phyloP scores from a whole-genome alignment of 2,329 filamentous ascomycete species.

The Fusarium siculi region DNA sequence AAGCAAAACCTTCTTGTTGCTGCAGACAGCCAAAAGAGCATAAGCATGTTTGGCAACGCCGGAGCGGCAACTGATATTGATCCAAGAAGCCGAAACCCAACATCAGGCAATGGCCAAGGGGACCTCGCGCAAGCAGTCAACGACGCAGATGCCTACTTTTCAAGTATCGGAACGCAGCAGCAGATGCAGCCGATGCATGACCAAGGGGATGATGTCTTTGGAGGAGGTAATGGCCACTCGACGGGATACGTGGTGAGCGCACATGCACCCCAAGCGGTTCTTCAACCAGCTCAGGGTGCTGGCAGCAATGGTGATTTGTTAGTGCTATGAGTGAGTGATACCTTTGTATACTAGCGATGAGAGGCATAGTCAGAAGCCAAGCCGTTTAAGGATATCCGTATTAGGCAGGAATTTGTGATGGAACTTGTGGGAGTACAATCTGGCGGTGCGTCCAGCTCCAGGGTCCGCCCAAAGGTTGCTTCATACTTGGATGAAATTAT shows the following conservation, averaged over 20 bases:
- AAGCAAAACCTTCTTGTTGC: slow-evolving; percentile 69
- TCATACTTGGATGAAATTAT: background rate
- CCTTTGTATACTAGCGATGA: slow-evolving; percentile 29
- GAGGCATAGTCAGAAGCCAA: slow-evolving; percentile 25
- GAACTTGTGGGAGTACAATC: background rate
- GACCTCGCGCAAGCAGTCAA: slow-evolving; percentile 78
- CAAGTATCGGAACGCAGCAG: slow-evolving; percentile 76
- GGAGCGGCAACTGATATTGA: slow-evolving; percentile 63
- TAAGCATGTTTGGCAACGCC: slow-evolving; percentile 67
- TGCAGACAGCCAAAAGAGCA: slow-evolving; percentile 67
- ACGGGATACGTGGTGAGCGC: slow-evolving; percentile 81
- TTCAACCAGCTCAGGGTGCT: slow-evolving; percentile 73
- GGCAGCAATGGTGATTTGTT: slow-evolving; percentile 78
- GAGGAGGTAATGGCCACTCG: slow-evolving; percentile 64
- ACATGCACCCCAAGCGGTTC: slow-evolving; percentile 79
- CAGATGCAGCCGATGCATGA: slow-evolving; percentile 79
- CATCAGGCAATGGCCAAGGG: slow-evolving; percentile 45
- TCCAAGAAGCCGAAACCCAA: slow-evolving; percentile 51
- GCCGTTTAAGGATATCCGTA: background rate
- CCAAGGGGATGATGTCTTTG: slow-evolving; percentile 69
- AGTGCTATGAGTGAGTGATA: slow-evolving; percentile 60
- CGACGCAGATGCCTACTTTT: slow-evolving; percentile 92
- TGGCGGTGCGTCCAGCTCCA: background rate
- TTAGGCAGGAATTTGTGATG: background rate
- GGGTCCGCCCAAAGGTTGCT: background rate